Evolutionary conservation across 2,329 filamentous ascomycete species (phyloP).

Genomic region (Paramyrothecium sp.): DNA sequence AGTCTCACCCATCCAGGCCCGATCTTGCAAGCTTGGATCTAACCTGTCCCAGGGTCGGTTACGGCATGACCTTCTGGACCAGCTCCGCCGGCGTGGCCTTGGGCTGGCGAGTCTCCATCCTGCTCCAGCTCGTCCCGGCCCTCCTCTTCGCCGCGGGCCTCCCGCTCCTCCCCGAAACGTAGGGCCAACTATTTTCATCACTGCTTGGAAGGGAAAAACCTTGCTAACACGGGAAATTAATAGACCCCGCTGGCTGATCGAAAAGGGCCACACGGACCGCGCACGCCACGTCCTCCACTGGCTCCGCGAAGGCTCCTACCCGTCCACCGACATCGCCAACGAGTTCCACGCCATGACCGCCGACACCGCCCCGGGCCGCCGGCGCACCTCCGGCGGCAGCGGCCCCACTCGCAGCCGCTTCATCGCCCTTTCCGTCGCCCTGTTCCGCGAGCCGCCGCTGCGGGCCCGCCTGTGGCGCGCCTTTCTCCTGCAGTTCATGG

Average conservation of each 20-base stretch:
- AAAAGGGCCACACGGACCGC: constrained; percentile 40
- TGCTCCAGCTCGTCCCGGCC: constrained; percentile 50
- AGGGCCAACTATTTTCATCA: constrained; percentile 16
- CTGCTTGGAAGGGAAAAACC: constrained; percentile 13
- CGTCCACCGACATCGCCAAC: constrained; percentile 31
- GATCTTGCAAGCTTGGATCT: neutral
- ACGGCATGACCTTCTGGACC: constrained; percentile 53
- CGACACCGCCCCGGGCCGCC: constrained; percentile 37
- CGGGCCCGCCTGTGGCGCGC: constrained; percentile 56
- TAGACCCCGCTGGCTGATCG: constrained; percentile 58
- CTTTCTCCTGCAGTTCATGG: constrained; percentile 57
- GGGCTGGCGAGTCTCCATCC: constrained; percentile 53
- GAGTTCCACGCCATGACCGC: constrained; percentile 46
- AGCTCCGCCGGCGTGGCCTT: constrained; percentile 37
- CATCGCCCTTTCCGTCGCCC: constrained; percentile 26
- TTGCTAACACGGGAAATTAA: too few species aligned
- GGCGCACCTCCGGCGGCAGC: neutral
- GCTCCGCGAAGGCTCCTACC: constrained; percentile 45
- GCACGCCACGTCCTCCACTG: constrained; percentile 44
- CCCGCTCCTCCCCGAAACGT: constrained; percentile 55
- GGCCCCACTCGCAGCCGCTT: constrained; percentile 16
- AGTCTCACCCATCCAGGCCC: constrained; percentile 4
- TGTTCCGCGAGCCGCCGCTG: constrained; percentile 47
- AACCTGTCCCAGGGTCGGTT: constrained; percentile 46
- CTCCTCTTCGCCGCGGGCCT: constrained; percentile 47